phyloP scores from a whole-genome alignment of 2,329 filamentous ascomycete species.

The Aspergillus terreus region DNA sequence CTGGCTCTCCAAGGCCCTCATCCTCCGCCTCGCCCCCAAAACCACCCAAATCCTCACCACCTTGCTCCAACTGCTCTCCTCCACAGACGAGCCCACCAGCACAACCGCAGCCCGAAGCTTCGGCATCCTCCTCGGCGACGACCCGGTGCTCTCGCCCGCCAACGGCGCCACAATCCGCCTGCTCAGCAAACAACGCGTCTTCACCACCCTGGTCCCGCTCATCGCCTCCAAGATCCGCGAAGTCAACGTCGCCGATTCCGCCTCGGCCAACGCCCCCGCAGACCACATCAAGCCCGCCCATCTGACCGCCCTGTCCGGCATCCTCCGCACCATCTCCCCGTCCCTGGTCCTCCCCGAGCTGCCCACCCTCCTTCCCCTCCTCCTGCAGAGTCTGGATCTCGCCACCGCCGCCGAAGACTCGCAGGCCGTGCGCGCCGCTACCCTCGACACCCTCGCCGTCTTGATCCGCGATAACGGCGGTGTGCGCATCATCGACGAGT shows the following conservation, averaged over 20 bases:
- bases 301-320: constrained; percentile 60
- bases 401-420: constrained; percentile 35
- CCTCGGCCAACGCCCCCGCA: constrained; percentile 20
- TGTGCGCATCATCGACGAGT: constrained; percentile 44
- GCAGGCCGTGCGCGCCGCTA: constrained; percentile 56
- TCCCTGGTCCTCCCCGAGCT: constrained; percentile 58
- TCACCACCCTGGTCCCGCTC: constrained; percentile 56
- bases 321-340: constrained; percentile 58
- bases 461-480: constrained; percentile 58
- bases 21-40: constrained; percentile 50
- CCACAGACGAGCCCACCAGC: constrained; percentile 46
- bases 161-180: constrained; percentile 62
- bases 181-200: constrained; percentile 61
- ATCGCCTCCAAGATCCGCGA: constrained; percentile 53
- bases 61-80: constrained; percentile 44
- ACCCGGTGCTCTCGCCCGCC: constrained; percentile 57
- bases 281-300: constrained; percentile 55
- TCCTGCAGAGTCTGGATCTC: constrained; percentile 62
- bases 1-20: constrained; percentile 58
- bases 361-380: constrained; percentile 54
- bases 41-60: constrained; percentile 50
- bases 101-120: constrained; percentile 55
- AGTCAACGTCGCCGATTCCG: constrained; percentile 33
- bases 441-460: constrained; percentile 56
- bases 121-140: constrained; percentile 55